Evolutionary conservation across 495 filamentous ascomycete species (phyloP).

Genomic region (Clohesyomyces aquaticus): DNA sequence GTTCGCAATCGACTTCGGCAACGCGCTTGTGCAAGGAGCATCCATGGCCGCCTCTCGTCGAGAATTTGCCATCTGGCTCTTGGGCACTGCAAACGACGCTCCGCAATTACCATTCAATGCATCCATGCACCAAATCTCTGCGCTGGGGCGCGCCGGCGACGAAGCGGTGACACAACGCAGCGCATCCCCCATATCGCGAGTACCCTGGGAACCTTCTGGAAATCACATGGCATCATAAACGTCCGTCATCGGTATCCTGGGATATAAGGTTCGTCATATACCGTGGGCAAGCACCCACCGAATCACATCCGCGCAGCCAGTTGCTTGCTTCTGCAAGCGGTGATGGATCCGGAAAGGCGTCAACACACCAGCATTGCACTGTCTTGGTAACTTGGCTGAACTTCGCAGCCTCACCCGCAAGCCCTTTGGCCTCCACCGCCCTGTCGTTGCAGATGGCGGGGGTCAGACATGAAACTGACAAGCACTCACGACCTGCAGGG

Average conservation of each 20-base stretch:
- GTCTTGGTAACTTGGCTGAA: slow-evolving; percentile 7
- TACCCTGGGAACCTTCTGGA: background rate
- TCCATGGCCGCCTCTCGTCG: slow-evolving; percentile 13
- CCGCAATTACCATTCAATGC: no score
- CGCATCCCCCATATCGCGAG: no score
- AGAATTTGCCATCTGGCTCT: no score
- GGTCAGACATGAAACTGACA: slow-evolving; percentile 15
- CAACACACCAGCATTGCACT: background rate
- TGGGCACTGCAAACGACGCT: no score
- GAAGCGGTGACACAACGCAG: slow-evolving; percentile 18
- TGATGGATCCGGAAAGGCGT: slow-evolving; percentile 27
- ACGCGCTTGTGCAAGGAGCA: slow-evolving; percentile 6
- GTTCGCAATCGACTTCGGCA: slow-evolving; percentile 5
- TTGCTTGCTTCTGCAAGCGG: slow-evolving; percentile 5
- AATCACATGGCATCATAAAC: slow-evolving; percentile 22
- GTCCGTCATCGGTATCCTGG: slow-evolving; percentile 21
- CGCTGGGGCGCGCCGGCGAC: no score
- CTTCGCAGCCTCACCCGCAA: slow-evolving; percentile 30
- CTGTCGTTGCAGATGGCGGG: slow-evolving; percentile 15
- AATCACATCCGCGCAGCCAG: slow-evolving; percentile 12
- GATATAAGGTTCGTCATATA: slow-evolving; percentile 18
- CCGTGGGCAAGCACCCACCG: background rate
- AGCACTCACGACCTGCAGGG: slow-evolving; percentile 37
- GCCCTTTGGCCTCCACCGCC: slow-evolving; percentile 1
- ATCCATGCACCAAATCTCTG: no score